Conservation (phyloP, 768 basidiomycete species). For the Polyporus arcularius region DNA sequence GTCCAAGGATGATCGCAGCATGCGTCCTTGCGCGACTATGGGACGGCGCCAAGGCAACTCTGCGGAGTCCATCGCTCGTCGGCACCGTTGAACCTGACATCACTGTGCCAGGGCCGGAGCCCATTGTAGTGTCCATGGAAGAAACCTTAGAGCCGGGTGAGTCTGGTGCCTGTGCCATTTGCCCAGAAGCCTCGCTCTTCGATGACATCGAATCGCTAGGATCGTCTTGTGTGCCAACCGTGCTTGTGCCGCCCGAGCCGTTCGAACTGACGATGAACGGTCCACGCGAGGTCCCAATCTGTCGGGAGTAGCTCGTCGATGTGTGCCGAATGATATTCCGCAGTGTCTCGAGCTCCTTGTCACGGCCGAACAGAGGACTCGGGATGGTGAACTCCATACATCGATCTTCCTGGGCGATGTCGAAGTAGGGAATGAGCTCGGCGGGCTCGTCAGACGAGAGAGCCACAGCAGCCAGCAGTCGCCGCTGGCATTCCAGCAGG, state of each 20-base stretch:
- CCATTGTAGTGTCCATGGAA: constrained; percentile 8
- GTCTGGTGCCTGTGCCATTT: constrained; percentile 16
- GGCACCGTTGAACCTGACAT: constrained; percentile 35
- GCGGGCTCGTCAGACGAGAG: constrained; percentile 56
- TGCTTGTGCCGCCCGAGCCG: constrained; percentile 16
- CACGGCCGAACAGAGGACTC: constrained; percentile 69
- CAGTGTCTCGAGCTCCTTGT: constrained; percentile 68
- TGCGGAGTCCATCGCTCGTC: constrained; percentile 46
- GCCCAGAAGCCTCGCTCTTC: constrained; percentile 32
- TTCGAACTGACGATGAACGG: constrained; percentile 42
- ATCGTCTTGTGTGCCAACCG: constrained; percentile 18
- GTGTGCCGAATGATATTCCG: constrained; percentile 55
- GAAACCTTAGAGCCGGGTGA: constrained; percentile 23
- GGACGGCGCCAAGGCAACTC: constrained; percentile 45
- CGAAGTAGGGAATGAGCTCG: constrained; percentile 71
- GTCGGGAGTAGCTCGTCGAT: constrained; percentile 62
- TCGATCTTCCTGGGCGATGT: constrained; percentile 64
- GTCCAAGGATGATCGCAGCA: constrained; percentile 61
- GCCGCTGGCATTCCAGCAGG: constrained; percentile 66
- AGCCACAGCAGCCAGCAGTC: constrained; percentile 60
- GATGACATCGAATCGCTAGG: constrained; percentile 44
- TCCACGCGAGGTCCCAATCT: constrained; percentile 46
- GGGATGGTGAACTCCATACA: constrained; percentile 75
- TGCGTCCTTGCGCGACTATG: constrained; percentile 51
- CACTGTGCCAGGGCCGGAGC: constrained; percentile 24